Percentiles rank a stretch among this genome's conserved stretches.
Conservation (phyloP, 2,329 filamentous ascomycete genomes). For the Alternaria panax region DNA sequence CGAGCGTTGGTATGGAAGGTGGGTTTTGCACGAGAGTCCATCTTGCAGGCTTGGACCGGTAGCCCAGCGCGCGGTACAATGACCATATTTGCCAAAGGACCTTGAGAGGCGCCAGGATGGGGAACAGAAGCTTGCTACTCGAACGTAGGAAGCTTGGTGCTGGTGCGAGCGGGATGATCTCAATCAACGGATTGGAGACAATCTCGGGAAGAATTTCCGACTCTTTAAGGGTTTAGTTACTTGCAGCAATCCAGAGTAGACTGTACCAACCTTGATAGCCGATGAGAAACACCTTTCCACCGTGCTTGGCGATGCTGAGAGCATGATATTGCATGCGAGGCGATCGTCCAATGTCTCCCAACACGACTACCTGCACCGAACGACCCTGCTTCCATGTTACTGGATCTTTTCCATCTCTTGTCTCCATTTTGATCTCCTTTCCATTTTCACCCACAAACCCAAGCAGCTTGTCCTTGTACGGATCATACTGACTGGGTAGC, state of each 20-base stretch:
- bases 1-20: slow-evolving; percentile 89
- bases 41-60: slow-evolving; percentile 73
- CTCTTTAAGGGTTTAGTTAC: slow-evolving; percentile 58
- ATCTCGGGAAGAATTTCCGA: slow-evolving; percentile 83
- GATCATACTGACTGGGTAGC: slow-evolving; percentile 61
- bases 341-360: slow-evolving; percentile 94
- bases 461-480: slow-evolving; percentile 43
- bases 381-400: slow-evolving; percentile 49
- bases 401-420: slow-evolving; percentile 31
- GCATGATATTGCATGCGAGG: slow-evolving; percentile 99
- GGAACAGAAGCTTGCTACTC: slow-evolving; percentile 75
- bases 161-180: slow-evolving; percentile 72
- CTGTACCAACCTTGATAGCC: slow-evolving; percentile 75
- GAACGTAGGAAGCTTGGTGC: slow-evolving; percentile 72
- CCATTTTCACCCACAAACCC: slow-evolving; percentile 35
- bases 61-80: slow-evolving; percentile 75
- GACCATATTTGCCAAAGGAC: slow-evolving; percentile 81
- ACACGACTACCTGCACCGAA: slow-evolving; percentile 82
- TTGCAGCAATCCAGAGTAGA: not conserved
- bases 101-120: slow-evolving; percentile 81
- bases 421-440: slow-evolving; percentile 28
- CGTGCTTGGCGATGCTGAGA: slow-evolving; percentile 84
- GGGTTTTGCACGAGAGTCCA: slow-evolving; percentile 95
- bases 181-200: slow-evolving; percentile 70
- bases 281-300: slow-evolving; percentile 81